Base-by-base conservation (phyloP, 257 asterid genomes). In the Cruciata laevipes region DNA sequence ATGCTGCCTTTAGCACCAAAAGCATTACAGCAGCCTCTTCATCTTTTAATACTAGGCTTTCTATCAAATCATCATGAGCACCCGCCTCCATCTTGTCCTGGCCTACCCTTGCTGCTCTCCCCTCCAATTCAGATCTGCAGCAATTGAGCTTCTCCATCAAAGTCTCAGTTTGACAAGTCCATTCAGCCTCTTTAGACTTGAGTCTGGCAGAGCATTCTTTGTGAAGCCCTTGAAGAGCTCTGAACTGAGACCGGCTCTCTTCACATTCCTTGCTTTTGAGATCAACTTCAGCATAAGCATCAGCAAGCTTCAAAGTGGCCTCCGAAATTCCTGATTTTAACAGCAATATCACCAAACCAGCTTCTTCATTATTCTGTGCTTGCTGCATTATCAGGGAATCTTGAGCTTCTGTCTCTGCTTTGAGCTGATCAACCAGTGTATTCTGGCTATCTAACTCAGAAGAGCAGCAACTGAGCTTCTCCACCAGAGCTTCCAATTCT, bases 161-260 rank as follows among this genome's bases (percentile, higher is more conserved):
- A 61, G 75, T 77, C 78, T 91, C 88, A 73, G 79, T 74, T 57
- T 76, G 74, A 59, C 80, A 74, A 56, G 27, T 75, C 98, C 97
- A 89, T 70, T 87, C 91, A 1, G 78, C 76, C 81, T 93, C 97
- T 73, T 81, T 93, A 18, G 78, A 77, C 68, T 81, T 85, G 71
- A 89, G 88, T 72, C 80, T 81, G 12, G 69, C 67, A 14, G 75
- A 78, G 74, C 89, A 84, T 35, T 84, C 85, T 73, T 59, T 82
- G 78, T 90, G 89, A 70, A 66, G 82, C 81, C 77, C 79, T 71
- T 86, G 90, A 75, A 84, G 81, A 56, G 75, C 78, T 62, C 78
- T 84, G 60, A 89, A 87, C 75, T 66, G 76, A 60, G 71, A 25
- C 49, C 77, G 55, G 6, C 67, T 56, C 61, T 75, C 83, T 44